Evolutionary conservation across 345 rosid species (phyloP).

Genomic region (Rhizophora apiculata): DNA sequence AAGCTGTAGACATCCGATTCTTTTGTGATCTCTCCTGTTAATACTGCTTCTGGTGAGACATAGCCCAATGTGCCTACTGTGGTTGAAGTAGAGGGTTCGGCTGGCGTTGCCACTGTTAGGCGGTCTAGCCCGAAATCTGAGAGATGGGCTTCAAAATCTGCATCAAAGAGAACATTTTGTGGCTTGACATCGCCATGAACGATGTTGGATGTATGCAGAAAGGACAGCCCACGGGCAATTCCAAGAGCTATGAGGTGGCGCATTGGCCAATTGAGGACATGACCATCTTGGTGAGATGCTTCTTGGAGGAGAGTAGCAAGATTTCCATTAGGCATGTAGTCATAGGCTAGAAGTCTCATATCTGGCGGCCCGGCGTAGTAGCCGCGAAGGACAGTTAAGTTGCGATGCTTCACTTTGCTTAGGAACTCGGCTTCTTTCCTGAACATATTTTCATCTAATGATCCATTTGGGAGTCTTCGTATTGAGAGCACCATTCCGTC

Average conservation of each 20-base stretch:
- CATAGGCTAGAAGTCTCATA: slow-evolving; percentile 70
- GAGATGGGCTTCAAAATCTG: slow-evolving; percentile 92
- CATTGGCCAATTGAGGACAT: slow-evolving; percentile 98
- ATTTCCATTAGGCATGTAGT: slow-evolving; percentile 98
- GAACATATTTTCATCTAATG: slow-evolving; percentile 61
- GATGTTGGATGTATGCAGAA: slow-evolving; percentile 70
- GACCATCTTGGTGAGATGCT: slow-evolving; percentile 97
- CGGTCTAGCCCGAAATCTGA: slow-evolving; percentile 82
- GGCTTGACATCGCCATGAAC: slow-evolving; percentile 94
- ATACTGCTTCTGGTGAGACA: slow-evolving; percentile 67
- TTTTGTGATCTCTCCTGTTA: slow-evolving; percentile 56
- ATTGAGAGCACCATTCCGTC: slow-evolving; percentile 93
- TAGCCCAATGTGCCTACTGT: slow-evolving; percentile 74
- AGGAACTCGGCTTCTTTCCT: slow-evolving; percentile 81
- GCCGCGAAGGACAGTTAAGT: slow-evolving; percentile 85
- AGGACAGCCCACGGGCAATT: slow-evolving; percentile 81
- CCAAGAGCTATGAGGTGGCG: slow-evolving; percentile 96
- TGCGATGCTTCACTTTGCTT: slow-evolving; percentile 82
- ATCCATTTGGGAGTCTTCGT: slow-evolving; percentile 64
- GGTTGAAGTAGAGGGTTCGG: slow-evolving; percentile 59
- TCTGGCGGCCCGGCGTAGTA: slow-evolving; percentile 85
- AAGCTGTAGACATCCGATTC: slow-evolving; percentile 91
- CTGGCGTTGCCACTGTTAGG: slow-evolving; percentile 44
- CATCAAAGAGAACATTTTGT: slow-evolving; percentile 86
- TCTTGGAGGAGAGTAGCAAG: slow-evolving; percentile 90